Percentiles rank a stretch among this genome's conserved stretches.
Evolutionary conservation across 2,329 filamentous ascomycete genomes (phyloP).

Genomic region (Arthrobotrys musiformis): DNA sequence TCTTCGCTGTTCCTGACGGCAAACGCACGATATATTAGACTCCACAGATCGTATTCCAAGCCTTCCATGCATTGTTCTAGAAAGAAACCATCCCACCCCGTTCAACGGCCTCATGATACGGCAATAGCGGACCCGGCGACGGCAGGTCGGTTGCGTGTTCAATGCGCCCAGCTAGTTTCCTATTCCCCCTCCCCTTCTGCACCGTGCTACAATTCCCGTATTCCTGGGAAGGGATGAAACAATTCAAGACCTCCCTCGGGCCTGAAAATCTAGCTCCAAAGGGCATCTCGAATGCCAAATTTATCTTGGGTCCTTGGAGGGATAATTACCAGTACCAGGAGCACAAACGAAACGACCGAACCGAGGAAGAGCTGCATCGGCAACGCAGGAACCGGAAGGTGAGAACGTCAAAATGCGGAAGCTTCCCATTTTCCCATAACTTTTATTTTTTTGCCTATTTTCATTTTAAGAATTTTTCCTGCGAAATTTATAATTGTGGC

Average conservation of each 20-base stretch:
- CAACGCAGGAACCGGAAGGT: constrained; percentile 21
- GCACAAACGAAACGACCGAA: constrained; percentile 4
- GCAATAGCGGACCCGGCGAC: constrained; percentile 47
- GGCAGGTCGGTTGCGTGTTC: constrained; percentile 40
- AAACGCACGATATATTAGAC: background rate
- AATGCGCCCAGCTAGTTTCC: background rate
- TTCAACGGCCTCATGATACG: background rate
- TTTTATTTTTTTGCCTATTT: too few species aligned
- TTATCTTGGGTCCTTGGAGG: too few species aligned
- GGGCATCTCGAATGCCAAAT: background rate
- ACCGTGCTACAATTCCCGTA: too few species aligned
- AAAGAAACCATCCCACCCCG: background rate
- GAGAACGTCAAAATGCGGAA: background rate
- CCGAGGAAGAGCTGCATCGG: constrained; percentile 20
- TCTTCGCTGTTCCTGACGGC: background rate
- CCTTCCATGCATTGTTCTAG: constrained; percentile 4
- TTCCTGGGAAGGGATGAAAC: constrained; percentile 35
- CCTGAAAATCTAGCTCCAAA: background rate
- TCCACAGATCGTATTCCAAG: background rate
- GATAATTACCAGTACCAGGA: background rate
- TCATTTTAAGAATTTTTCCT: background rate
- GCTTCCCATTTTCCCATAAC: background rate
- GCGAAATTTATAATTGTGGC: background rate
- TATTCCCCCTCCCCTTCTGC: background rate
- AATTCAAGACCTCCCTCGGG: too few species aligned